phyloP scores from a whole-genome alignment of 164 flowering plant genomes.

The Kalanchoe fedtschenkoi region DNA sequence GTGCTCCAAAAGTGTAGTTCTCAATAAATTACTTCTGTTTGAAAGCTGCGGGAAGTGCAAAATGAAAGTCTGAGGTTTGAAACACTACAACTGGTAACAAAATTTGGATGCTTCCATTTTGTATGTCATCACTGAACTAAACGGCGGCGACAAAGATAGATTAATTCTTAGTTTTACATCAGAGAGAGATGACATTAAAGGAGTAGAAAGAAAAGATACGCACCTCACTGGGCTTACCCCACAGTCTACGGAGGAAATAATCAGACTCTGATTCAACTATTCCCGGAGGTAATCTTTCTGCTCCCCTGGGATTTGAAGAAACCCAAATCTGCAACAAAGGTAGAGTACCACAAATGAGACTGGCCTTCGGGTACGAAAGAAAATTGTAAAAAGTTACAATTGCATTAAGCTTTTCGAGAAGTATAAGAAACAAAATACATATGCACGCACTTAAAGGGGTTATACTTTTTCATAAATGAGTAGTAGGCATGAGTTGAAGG shows the following conservation, averaged over 20 bases:
- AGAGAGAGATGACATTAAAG: background rate
- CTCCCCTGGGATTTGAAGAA: constrained; percentile 85
- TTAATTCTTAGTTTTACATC: background rate
- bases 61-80: too few species aligned
- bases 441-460: background rate
- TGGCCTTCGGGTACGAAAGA: too few species aligned
- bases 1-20: background rate
- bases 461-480: background rate
- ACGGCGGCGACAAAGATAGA: background rate
- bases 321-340: constrained; percentile 59
- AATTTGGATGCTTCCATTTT: too few species aligned
- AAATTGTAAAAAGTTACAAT: background rate
- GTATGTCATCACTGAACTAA: too few species aligned
- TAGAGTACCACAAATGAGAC: background rate
- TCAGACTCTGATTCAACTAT: constrained; percentile 72
- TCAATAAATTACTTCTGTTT: background rate
- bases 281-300: constrained; percentile 80
- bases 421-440: background rate
- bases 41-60: background rate
- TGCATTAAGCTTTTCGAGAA: background rate
- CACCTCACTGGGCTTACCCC: constrained; percentile 91
- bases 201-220: constrained; percentile 9
- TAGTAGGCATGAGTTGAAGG: background rate
- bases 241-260: constrained; percentile 63
- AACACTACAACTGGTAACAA: too few species aligned